These are phyloP conservation scores for Verticillium zaregamsianum DNA, from an alignment of 2,329 filamentous ascomycete species.

Conservation along the genomic window DNA sequence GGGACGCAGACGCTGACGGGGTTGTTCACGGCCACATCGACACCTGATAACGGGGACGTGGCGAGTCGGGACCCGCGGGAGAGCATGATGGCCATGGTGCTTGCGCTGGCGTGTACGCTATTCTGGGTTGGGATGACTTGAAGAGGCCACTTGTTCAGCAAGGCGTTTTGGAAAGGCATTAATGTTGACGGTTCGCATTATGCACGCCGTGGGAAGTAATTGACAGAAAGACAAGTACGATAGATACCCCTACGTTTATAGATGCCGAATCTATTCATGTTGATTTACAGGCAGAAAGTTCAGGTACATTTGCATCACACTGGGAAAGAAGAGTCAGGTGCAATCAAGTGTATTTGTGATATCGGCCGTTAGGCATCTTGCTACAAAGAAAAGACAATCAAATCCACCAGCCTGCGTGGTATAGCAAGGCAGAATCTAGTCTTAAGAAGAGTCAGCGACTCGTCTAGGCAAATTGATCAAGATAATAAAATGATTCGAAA, in stretches of 20 bases:
- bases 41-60: neutral
- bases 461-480: neutral
- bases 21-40: constrained; percentile 3
- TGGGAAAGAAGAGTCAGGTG: neutral
- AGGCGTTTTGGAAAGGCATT: neutral
- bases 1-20: constrained; percentile 24
- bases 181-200: neutral
- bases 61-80: neutral
- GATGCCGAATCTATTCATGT: neutral
- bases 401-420: neutral
- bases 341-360: neutral
- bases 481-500: neutral
- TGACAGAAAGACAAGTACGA: neutral
- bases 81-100: constrained; percentile 14
- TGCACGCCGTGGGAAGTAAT: neutral
- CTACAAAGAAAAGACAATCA: neutral
- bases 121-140: neutral
- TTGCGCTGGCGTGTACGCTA: constrained; percentile 14
- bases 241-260: neutral
- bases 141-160: neutral
- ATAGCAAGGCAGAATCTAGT: neutral
- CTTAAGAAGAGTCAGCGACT: neutral
- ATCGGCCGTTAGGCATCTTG: neutral
- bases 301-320: neutral
- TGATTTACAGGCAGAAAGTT: neutral